Evolutionary conservation across 202 grass and related monocot genomes (phyloP).

Genomic region (Digitaria exilis): DNA sequence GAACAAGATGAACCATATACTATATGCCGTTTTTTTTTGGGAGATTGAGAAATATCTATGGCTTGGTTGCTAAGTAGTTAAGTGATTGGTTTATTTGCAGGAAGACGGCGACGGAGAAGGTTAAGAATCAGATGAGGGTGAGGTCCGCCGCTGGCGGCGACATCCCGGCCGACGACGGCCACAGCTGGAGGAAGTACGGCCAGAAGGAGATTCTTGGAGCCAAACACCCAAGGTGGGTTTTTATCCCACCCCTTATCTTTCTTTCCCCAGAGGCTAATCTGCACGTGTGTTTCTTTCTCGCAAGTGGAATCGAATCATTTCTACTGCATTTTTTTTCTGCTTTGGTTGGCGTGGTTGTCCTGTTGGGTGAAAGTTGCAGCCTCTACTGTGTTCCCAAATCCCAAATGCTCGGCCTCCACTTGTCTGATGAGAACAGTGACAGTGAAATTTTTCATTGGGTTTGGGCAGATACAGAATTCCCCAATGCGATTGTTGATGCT

Average conservation of each 20-base stretch:
- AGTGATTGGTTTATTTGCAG: slow-evolving; percentile 24
- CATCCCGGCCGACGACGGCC: slow-evolving; percentile 51
- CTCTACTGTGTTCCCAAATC: slow-evolving; percentile 1
- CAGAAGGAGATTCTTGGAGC: slow-evolving; percentile 78
- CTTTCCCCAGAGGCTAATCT: not conserved
- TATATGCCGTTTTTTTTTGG: not conserved
- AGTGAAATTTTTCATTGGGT: not conserved
- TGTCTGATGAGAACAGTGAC: slow-evolving; percentile 9
- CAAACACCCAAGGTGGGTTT: slow-evolving; percentile 60
- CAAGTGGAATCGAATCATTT: slow-evolving; percentile 22
- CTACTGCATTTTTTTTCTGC: not conserved
- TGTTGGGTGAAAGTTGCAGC: not conserved
- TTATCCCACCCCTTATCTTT: not conserved
- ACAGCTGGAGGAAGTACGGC: slow-evolving; percentile 75
- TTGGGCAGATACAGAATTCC: too few relatives aligned
- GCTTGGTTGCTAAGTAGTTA: not conserved
- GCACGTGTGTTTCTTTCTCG: slow-evolving; percentile 12
- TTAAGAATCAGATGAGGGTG: slow-evolving; percentile 49
- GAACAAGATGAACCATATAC: too few relatives aligned
- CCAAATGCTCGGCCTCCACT: slow-evolving; percentile 11
- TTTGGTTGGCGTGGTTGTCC: not conserved
- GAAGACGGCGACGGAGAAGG: slow-evolving; percentile 36
- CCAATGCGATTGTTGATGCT: not conserved
- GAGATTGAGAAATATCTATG: not conserved
- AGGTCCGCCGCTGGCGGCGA: slow-evolving; percentile 35